Conservation (phyloP, 129 eudicot genomes). For the Cynara cardunculus region DNA sequence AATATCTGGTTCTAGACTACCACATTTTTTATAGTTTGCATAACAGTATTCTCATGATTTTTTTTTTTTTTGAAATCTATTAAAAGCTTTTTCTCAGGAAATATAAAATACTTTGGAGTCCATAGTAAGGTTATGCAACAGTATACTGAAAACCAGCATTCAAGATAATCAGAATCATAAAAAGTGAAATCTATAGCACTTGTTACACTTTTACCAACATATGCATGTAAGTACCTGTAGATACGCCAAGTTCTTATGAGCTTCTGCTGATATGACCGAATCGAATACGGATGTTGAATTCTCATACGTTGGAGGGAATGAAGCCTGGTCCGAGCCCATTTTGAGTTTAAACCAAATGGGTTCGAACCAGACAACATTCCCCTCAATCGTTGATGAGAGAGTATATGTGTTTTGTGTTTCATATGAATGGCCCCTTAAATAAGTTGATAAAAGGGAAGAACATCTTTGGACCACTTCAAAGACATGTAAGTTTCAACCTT, state of each 20-base stretch:
- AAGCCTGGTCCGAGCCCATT: conserved; percentile 95
- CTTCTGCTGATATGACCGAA: not conserved
- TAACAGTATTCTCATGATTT: not conserved
- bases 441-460: conserved; percentile 27
- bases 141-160: not conserved
- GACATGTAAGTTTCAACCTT: conserved; percentile 26
- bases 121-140: not conserved
- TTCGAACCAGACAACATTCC: conserved; percentile 80
- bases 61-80: too few species aligned
- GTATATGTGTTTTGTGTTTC: conserved; percentile 23
- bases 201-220: not conserved
- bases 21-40: not conserved
- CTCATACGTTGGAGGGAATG: conserved; percentile 78
- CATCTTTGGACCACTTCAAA: conserved; percentile 21
- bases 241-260: not conserved
- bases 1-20: not conserved
- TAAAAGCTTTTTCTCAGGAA: not conserved
- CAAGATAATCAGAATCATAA: not conserved
- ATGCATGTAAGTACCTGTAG: conserved; percentile 17
- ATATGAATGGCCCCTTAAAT: conserved; percentile 42
- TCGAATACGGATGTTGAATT: not conserved
- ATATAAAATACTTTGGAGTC: too few species aligned
- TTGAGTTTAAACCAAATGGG: conserved; percentile 21
- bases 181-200: not conserved
- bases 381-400: conserved; percentile 43